Evolutionary conservation across 2,329 filamentous ascomycete genomes (phyloP), one percentile per base, ranked within the genome.

Genomic region (Xylariaceae sp.): DNA sequence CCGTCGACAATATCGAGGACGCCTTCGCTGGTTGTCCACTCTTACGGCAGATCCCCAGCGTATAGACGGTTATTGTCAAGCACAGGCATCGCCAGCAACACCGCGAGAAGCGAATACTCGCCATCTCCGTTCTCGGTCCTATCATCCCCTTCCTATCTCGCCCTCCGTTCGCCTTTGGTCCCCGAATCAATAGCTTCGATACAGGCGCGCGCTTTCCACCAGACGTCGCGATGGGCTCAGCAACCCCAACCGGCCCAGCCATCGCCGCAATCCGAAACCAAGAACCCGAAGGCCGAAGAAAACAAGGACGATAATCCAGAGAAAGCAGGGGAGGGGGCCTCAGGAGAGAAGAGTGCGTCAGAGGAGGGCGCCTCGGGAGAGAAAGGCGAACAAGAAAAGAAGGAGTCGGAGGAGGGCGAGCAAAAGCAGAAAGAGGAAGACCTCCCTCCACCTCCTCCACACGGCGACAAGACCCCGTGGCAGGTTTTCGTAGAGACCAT

Each of bases 401-500:
- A 74, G 34, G 63, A 61, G 19, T 60, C 63, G 39, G 60, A 68
- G 25, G 53, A 49, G 10, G 56, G 63, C 28, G 59, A 70, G 28
- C 63, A 72, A 32, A 64, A 71, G 37, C 66, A 76, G 50, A 65
- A 77, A 43, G 61, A 72, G 39, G 76, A 85, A 50, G 77, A 87
- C 40, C 61, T 76, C 18, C 81, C 89, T 10, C 86, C 90, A 15
- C 90, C 89, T 11, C 90, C 92, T n/a, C 90, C 89, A 14, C 92
- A 98, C 55, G 92, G 92, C 40, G 88, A 94, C 66, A 98, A 98
- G 70, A 92, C 90, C 3, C 92, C 92, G 34, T 96, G 92, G 89
- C 87, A 96, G 59, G 92, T 98, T 19, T 98, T 98, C 67, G 86
- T 86, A 54, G 92, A 98, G 56, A 98, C 92, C n/a, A 77, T 98